Conservation (phyloP, 169 alveolate genomes). For the Haemoproteus tartakovskyi region DNA sequence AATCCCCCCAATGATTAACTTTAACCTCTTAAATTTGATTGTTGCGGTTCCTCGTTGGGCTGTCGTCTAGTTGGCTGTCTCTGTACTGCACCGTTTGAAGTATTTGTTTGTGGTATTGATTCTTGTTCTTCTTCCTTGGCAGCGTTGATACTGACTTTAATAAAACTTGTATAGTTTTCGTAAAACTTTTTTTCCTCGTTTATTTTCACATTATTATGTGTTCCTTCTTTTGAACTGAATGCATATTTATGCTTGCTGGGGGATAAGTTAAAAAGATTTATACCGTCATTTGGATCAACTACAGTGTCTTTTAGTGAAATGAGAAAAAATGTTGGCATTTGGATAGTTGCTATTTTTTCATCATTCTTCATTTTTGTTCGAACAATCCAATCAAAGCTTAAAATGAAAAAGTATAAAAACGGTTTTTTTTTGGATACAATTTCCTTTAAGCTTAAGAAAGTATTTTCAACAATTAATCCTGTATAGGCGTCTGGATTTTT, state of each 20-base stretch:
- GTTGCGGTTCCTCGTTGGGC: no score
- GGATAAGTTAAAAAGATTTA: not conserved
- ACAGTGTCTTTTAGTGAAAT: conserved; percentile 18
- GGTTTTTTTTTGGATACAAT: conserved; percentile 1
- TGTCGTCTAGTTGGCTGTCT: no score
- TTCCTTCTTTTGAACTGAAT: conserved; percentile 12
- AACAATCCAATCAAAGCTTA: conserved; percentile 7
- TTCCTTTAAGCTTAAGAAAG: conserved; percentile 22
- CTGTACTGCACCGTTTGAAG: no score
- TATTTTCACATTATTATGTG: conserved; percentile 9
- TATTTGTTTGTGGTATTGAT: no score
- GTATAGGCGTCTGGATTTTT: conserved; percentile 4
- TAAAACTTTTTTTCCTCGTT: conserved; percentile 17
- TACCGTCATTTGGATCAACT: no score
- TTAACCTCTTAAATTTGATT: no score
- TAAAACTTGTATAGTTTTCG: conserved; percentile 1
- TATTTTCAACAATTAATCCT: conserved; percentile 30
- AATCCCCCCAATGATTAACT: no score
- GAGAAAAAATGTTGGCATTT: conserved; percentile 11
- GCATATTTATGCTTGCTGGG: conserved; percentile 5
- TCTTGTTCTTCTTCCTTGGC: not conserved
- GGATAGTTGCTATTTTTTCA: conserved; percentile 11
- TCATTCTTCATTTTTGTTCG: conserved; percentile 48
- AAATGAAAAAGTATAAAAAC: conserved; percentile 3
- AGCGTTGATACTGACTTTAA: not conserved